Percentiles rank a stretch among this genome's conserved stretches.
Conservation (phyloP, 2,329 filamentous ascomycete species). For the Elsinoe arachidis region DNA sequence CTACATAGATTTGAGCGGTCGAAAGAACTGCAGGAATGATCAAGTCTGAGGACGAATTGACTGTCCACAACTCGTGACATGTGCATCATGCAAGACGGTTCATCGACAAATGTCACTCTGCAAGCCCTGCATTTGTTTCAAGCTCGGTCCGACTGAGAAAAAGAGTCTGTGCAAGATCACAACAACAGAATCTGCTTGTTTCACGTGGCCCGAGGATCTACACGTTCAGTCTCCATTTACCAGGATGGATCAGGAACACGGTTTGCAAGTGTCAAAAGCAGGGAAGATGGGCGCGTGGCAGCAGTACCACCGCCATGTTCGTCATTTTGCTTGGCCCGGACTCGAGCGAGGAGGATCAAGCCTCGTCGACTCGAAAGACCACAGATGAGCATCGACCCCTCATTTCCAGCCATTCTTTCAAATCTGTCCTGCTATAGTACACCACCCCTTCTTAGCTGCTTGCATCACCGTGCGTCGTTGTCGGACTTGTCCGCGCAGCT, state of each 20-base stretch:
- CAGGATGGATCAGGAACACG: slow-evolving; percentile 6
- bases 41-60: neutral
- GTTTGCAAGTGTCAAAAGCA: neutral
- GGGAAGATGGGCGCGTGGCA: neutral
- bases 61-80: neutral
- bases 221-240: neutral
- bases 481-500: slow-evolving; percentile 4
- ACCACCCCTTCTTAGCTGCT: neutral
- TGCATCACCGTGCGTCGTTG: slow-evolving; percentile 10
- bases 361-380: neutral
- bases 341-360: neutral
- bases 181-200: neutral
- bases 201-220: slow-evolving; percentile 6
- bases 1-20: slow-evolving; percentile 6
- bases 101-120: neutral
- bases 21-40: slow-evolving; percentile 5
- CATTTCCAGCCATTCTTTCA: slow-evolving; percentile 3
- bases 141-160: neutral
- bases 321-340: slow-evolving; percentile 4
- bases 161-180: too few relatives aligned
- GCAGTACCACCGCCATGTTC: neutral
- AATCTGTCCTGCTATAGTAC: neutral
- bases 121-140: slow-evolving; percentile 2
- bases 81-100: slow-evolving; percentile 4
- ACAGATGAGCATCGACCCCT: neutral